Base-by-base conservation (phyloP, 768 basidiomycete species). In the Gloeopeniophorella convolvens region DNA sequence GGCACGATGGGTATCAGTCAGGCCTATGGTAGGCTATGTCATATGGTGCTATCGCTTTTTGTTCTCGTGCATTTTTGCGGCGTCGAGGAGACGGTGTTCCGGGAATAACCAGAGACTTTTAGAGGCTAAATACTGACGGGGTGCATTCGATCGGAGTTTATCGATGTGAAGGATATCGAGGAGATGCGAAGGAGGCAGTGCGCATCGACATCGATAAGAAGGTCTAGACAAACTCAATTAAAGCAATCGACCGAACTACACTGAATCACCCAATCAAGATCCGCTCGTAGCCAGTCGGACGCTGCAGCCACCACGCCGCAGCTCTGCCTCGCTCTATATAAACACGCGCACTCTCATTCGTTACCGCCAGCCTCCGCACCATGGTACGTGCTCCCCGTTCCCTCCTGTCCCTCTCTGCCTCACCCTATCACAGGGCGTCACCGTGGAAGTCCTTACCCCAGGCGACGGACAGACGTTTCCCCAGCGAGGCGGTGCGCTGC, bases 401-500 rank as follows among this genome's bases (percentile, higher is more conserved):
- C 28, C 15, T 35, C 23, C 37, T 49, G 27, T 15, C 35, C 12
- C 18, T 37, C 15, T 26, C 43, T 27, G 51, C 28, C 21, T 59
- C 54, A 31, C 24, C 27, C 13, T 30, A 8, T 43, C 42, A 4
- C 58, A 89, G 88, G 87, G 88, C 67, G 86, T 91, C 55, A 77
- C 70, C 36, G 69, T 93, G 60, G 72, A 86, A 48, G 63, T 61
- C 34, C 58, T 87, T 58, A 40, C 59, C n/a, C 57, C 74, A 23
- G 89, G 88, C 35, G 84, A 91, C 68, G 77, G 77, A 51, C 53
- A 55, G 47, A 75, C 45, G 58, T 89, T 74, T 70, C 89, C 91
- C 43, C 77, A 78, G 71, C 65, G 58, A 56, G 84, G 86, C 54
- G 87, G 89, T 86, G 60, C 45, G 83, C 46, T 57, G 30, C 5